Base-by-base conservation (phyloP, 345 rosid genomes). In the Hypericum androsaemum region DNA sequence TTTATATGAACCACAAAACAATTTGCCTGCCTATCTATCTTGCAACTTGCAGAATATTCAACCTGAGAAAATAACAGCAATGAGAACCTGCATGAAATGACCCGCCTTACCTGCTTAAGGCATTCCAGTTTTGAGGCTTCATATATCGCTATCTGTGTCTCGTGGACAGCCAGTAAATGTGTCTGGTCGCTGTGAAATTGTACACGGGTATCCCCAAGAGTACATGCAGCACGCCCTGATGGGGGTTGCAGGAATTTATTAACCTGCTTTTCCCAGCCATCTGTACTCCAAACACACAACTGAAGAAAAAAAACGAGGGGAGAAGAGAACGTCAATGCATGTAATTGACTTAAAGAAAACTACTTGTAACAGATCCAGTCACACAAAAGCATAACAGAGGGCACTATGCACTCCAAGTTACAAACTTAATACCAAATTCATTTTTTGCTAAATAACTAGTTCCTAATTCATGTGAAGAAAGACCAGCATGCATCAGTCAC, bases 221-320 rank as follows among this genome's bases (percentile, higher is more conserved):
- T 65, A 46, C 94, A 54, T 47, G 76, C 62, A 5, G 64, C 45
- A 54, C 71, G 71, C 40, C 88, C 81, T 41, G 51, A 9, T 5
- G 82, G 88, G 48, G 65, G 64, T 60, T 66, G 82, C 76, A 84
- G 62, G 69, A 65, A 56, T 54, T 73, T 82, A 47, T 74, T 72
- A 6, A 75, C 40, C 64, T 75, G 86, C 78, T 75, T 82, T 71
- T 67, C 81, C 96, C 96, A 88, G 50, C 71, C 80, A 72, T 72
- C 84, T 8, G 78, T 82, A 71, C 67, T 84, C 96, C 96, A 88
- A 50, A 84, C 79, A 60, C 96, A 88, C 47, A 88, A 57, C 96
- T 84, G 70, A 14, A 50, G 51, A 15, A 9, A 52, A 41, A 43
- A 22, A 45, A 49, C 37, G 13, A 8, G 48, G 11, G 10, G 17